phyloP scores from a whole-genome alignment of 768 basidiomycete species.

The Russula sp. region DNA sequence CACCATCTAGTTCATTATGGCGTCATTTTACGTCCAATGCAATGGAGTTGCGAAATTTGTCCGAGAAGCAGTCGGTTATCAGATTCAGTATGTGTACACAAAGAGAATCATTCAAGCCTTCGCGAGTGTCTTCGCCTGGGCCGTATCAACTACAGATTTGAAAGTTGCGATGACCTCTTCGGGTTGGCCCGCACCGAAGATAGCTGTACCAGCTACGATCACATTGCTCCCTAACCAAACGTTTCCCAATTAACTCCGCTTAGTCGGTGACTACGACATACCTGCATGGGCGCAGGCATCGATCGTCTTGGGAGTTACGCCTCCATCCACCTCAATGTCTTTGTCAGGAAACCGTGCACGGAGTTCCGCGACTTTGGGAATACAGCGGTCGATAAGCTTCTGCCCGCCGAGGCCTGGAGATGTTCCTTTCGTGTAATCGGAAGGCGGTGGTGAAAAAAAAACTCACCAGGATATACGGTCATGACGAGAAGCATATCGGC shows the following conservation, averaged over 20 bases:
- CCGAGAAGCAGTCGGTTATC: background rate
- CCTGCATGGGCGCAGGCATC: slow-evolving; percentile 86
- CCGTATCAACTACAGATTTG: slow-evolving; percentile 61
- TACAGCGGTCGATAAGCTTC: slow-evolving; percentile 89
- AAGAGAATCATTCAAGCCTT: slow-evolving; percentile 8
- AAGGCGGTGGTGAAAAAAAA: background rate
- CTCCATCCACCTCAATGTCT: slow-evolving; percentile 98
- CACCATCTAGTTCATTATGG: slow-evolving; percentile 1
- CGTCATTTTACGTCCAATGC: background rate
- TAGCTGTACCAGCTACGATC: slow-evolving; percentile 94
- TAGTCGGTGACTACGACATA: slow-evolving; percentile 28
- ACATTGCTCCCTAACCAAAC: slow-evolving; percentile 78
- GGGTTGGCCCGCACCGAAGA: slow-evolving; percentile 78
- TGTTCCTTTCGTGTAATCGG: background rate
- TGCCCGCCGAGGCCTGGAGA: slow-evolving; percentile 81
- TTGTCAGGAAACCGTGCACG: slow-evolving; percentile 85
- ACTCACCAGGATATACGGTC: slow-evolving; percentile 88
- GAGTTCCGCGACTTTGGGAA: slow-evolving; percentile 88
- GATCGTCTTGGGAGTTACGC: slow-evolving; percentile 88
- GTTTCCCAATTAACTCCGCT: background rate
- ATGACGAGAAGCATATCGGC: slow-evolving; percentile 97
- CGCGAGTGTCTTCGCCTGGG: slow-evolving; percentile 43
- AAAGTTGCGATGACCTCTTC: slow-evolving; percentile 67
- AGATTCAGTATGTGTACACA: background rate
- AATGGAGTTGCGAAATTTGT: background rate